Conservation (phyloP, 768 basidiomycete genomes). For the button mushroom (Agaricus bisporus) region DNA sequence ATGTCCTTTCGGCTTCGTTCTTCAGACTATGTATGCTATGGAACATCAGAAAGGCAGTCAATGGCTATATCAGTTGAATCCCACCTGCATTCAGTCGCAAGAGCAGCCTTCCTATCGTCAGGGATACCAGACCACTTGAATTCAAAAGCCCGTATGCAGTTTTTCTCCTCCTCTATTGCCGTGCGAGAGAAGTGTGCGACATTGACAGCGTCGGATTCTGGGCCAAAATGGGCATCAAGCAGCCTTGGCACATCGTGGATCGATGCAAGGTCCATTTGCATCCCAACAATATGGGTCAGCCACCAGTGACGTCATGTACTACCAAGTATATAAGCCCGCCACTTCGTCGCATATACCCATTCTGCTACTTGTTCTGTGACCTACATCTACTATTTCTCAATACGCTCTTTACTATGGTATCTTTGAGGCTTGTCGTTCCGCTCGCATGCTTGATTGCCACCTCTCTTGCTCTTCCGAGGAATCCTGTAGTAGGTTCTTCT, state of each 20-base stretch:
- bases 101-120: slow-evolving; percentile 20
- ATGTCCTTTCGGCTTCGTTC: slow-evolving; percentile 34
- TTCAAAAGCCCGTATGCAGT: background rate
- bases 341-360: background rate
- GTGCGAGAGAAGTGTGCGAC: slow-evolving; percentile 38
- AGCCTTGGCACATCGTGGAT: slow-evolving; percentile 19
- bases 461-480: background rate
- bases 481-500: background rate
- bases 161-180: slow-evolving; percentile 15
- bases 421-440: background rate
- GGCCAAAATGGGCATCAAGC: slow-evolving; percentile 56
- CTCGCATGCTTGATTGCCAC: background rate
- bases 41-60: background rate
- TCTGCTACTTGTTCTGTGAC: background rate
- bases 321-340: background rate
- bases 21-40: slow-evolving; percentile 49
- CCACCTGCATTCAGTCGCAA: slow-evolving; percentile 41
- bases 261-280: background rate
- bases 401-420: slow-evolving; percentile 1
- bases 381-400: background rate
- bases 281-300: background rate
- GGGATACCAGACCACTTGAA: slow-evolving; percentile 13
- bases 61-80: background rate
- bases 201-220: slow-evolving; percentile 50
- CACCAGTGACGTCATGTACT: background rate